A percentile compares a stretch with the other conserved stretches of the same genome.
These are phyloP conservation scores for Phanerochaete sordida DNA, from an alignment of 768 basidiomycete genomes.

Conservation along the genomic window DNA sequence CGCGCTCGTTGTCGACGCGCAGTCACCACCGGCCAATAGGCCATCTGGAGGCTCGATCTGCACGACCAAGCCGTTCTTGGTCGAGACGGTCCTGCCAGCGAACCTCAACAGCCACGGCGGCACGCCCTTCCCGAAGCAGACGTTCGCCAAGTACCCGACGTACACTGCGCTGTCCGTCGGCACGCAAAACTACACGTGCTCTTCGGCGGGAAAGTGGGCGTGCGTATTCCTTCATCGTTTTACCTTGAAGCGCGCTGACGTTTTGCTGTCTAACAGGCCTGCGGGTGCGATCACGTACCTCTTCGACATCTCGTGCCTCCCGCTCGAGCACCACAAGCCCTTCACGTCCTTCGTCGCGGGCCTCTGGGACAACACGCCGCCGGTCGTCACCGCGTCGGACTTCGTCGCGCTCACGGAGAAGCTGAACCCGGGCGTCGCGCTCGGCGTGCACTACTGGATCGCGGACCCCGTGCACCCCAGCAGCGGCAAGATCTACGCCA, in stretches of 20 bases:
- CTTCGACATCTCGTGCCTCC: slow-evolving; percentile 52
- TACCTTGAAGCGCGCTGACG: background rate
- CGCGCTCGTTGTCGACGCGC: background rate
- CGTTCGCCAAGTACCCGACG: slow-evolving; percentile 25
- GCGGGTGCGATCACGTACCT: slow-evolving; percentile 41
- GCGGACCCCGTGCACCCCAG: slow-evolving; percentile 27
- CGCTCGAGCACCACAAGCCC: slow-evolving; percentile 22
- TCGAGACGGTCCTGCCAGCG: background rate
- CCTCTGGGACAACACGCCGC: slow-evolving; percentile 23
- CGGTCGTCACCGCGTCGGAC: slow-evolving; percentile 15
- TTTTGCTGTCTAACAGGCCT: background rate
- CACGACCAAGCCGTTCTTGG: background rate
- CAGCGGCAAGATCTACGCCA: background rate
- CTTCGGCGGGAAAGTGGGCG: slow-evolving; percentile 31
- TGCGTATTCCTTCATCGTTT: slow-evolving; percentile 19
- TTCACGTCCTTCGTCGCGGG: slow-evolving; percentile 31
- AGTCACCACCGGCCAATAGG: too few species aligned
- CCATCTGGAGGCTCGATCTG: background rate
- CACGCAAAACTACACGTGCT: slow-evolving; percentile 50
- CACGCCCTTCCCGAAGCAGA: slow-evolving; percentile 27
- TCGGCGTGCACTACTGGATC: background rate
- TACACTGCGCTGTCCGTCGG: slow-evolving; percentile 42
- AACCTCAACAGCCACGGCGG: background rate
- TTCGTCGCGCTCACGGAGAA: background rate
- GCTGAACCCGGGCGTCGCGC: background rate